Evolutionary conservation across 345 rosid genomes (phyloP).

Genomic region (Gossypium raimondii): DNA sequence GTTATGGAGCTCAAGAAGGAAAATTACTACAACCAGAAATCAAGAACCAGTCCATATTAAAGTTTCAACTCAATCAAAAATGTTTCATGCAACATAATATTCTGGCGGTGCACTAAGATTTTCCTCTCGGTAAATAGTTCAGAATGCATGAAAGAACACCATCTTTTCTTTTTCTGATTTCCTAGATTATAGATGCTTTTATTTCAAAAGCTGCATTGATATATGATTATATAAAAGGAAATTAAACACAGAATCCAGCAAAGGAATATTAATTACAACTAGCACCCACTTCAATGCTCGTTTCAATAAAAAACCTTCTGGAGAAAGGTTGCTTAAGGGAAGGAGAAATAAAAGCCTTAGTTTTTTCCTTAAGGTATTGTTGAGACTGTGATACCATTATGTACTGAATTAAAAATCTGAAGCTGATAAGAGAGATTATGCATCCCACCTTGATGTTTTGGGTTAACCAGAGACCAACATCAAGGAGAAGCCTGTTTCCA

Average conservation of each 20-base stretch:
- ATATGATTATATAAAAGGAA: not conserved
- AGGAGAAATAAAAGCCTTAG: not conserved
- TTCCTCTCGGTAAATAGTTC: not conserved
- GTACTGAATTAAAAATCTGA: conserved; percentile 5
- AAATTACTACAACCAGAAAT: not conserved
- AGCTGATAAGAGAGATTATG: conserved; percentile 4
- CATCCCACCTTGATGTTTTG: conserved; percentile 70
- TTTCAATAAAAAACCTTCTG: not conserved
- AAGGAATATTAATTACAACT: not conserved
- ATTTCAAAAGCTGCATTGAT: not conserved
- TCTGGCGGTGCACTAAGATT: not conserved
- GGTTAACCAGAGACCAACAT: conserved; percentile 87
- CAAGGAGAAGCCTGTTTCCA: conserved; percentile 85
- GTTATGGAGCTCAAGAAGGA: not conserved
- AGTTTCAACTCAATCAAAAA: not conserved
- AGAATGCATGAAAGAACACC: not conserved
- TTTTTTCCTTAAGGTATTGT: not conserved
- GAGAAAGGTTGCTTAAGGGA: not conserved
- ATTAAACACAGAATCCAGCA: not conserved
- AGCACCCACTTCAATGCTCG: not conserved
- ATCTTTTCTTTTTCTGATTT: not conserved
- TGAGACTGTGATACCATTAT: not conserved
- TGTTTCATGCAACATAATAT: not conserved
- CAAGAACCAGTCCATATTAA: not conserved
- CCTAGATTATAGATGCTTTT: not conserved